phyloP scores from a whole-genome alignment of 306 rosid species.

The Prunus kanzakura region DNA sequence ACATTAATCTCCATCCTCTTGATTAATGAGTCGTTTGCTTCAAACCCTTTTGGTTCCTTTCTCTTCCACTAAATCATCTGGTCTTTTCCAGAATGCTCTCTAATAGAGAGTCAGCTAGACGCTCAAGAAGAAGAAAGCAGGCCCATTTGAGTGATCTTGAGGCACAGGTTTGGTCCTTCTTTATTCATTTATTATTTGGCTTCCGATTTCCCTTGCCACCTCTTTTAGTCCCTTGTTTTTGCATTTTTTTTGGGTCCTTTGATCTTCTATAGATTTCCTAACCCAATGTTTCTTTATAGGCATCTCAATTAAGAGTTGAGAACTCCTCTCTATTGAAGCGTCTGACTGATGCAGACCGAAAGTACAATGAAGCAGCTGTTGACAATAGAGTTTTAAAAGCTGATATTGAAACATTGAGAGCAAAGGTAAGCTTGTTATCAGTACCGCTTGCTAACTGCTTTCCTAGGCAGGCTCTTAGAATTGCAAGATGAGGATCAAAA shows the following conservation, averaged over 20 bases:
- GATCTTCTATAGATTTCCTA: conserved; percentile 6
- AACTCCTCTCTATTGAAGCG: conserved; percentile 80
- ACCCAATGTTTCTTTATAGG: conserved; percentile 46
- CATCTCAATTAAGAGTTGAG: conserved; percentile 73
- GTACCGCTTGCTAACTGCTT: neutral
- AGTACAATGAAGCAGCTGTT: conserved; percentile 60
- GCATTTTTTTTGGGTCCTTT: conserved; percentile 5
- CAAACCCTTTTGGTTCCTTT: neutral
- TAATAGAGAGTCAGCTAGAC: conserved; percentile 96
- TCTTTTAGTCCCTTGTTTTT: neutral
- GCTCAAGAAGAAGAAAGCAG: conserved; percentile 94
- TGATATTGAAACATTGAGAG: conserved; percentile 85
- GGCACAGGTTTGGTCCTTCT: conserved; percentile 52
- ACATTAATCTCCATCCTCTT: conserved; percentile 1
- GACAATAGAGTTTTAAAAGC: conserved; percentile 92
- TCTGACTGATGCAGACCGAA: conserved; percentile 61
- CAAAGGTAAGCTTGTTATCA: conserved; percentile 56
- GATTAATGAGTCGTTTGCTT: conserved; percentile 14
- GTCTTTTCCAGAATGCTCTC: conserved; percentile 83
- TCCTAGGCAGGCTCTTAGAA: conserved; percentile 14
- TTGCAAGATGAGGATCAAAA: conserved; percentile 10
- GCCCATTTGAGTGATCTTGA: conserved; percentile 94
- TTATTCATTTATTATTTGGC: neutral
- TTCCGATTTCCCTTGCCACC: neutral
- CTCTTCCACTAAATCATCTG: conserved; percentile 4